These are phyloP conservation scores for Coemansia sp. DNA, from an alignment of 192 early-diverging fungal genomes.

Conservation along the genomic window DNA sequence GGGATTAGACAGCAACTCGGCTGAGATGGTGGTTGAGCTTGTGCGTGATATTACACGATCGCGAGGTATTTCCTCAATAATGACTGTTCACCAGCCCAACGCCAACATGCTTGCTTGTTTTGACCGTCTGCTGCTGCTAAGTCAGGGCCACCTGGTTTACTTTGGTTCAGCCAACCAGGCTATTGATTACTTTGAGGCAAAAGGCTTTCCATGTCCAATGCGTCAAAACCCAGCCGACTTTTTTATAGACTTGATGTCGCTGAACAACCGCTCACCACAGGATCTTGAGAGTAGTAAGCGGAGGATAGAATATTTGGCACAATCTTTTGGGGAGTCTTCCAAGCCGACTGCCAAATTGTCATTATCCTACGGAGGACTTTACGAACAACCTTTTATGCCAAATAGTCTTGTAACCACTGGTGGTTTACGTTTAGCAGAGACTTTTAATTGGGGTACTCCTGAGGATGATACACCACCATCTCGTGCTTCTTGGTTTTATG, in stretches of 20 bases:
- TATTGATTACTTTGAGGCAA: slow-evolving; percentile 68
- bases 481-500: slow-evolving; percentile 42
- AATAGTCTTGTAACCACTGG: slow-evolving; percentile 12
- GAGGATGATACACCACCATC: slow-evolving; percentile 30
- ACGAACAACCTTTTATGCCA: slow-evolving; percentile 34
- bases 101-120: slow-evolving; percentile 89
- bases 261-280: slow-evolving; percentile 52
- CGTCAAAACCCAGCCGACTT: slow-evolving; percentile 93
- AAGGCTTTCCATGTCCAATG: slow-evolving; percentile 80
- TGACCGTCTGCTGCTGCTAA: slow-evolving; percentile 83
- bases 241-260: slow-evolving; percentile 56
- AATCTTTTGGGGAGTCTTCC: slow-evolving; percentile 23
- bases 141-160: slow-evolving; percentile 77
- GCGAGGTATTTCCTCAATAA: slow-evolving; percentile 79
- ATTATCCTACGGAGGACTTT: slow-evolving; percentile 44
- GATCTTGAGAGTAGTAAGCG: slow-evolving; percentile 37
- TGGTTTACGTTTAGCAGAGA: slow-evolving; percentile 9
- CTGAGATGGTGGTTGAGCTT: slow-evolving; percentile 91
- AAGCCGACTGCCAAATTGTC: slow-evolving; percentile 41
- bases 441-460: slow-evolving; percentile 15
- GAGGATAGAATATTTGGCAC: slow-evolving; percentile 38
- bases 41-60: slow-evolving; percentile 73
- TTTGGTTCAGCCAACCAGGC: slow-evolving; percentile 69
- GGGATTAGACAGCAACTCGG: slow-evolving; percentile 89
- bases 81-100: slow-evolving; percentile 95